These are phyloP conservation scores for Phytophthora pisi DNA, from an alignment of 352 stramenopile genomes.

Conservation along the genomic window DNA sequence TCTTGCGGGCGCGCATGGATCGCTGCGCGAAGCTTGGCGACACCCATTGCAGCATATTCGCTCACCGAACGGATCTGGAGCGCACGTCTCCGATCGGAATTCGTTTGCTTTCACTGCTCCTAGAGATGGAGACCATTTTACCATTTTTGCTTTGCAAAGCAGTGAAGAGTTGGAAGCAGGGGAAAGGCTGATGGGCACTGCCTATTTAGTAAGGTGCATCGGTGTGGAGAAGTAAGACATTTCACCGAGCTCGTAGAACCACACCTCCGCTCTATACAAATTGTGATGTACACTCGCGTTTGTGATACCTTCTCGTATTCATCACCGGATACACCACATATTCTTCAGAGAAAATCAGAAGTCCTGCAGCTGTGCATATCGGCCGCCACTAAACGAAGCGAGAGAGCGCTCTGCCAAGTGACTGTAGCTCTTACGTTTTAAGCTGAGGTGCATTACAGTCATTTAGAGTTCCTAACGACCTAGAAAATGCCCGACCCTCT, in stretches of 20 bases:
- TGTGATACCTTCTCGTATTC: background rate
- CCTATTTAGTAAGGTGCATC: background rate
- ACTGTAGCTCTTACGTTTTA: too few relatives aligned
- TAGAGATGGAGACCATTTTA: too few relatives aligned
- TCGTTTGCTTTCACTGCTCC: background rate
- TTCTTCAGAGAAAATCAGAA: background rate
- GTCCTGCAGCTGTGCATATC: background rate
- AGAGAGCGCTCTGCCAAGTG: too few relatives aligned
- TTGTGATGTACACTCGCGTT: background rate
- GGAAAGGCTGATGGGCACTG: too few relatives aligned
- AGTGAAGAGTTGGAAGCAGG: too few relatives aligned
- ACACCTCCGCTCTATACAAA: background rate
- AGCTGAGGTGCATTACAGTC: conserved; percentile 1
- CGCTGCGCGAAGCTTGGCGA: background rate
- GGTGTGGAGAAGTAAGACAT: background rate
- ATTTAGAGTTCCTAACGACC: background rate
- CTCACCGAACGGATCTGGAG: background rate
- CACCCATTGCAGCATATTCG: background rate
- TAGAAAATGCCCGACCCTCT: background rate
- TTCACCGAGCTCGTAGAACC: background rate
- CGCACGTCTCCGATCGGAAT: background rate
- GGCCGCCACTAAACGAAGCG: too few relatives aligned
- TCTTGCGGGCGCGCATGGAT: background rate
- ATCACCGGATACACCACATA: background rate
- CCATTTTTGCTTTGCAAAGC: background rate